Evolutionary conservation across 176 grass and related monocot species (phyloP), one percentile per base, ranked within the genome.

Genomic region (Triticum timopheevii): DNA sequence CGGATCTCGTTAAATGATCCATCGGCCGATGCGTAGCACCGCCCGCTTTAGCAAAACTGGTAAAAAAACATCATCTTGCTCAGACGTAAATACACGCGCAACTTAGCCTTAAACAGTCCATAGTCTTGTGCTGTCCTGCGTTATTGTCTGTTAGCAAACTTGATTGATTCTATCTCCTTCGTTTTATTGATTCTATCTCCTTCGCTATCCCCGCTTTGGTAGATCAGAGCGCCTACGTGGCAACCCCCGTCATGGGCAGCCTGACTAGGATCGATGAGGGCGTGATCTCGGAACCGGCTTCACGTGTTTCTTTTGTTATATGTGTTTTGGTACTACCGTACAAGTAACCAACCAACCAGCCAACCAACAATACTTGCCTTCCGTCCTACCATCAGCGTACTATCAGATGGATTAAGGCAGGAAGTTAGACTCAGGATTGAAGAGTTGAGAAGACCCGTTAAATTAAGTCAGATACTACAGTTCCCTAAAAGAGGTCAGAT

Each of bases 261-360:
- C 59, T 58, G 20, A 22, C 35, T 71, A 38, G 36, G 10, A n/a
- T 72, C 69, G 69, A 73, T 40, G 70, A 45, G 38, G 45, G 73
- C 45, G 4, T 76, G 73, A 54, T 54, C 16, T 20, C 4, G 25
- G 27, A 54, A 52, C 73, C 16, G 15, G 16, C 45, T 54, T 76
- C 45, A 54, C 45, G 45, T 76, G 73, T 76, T 76, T 71, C 30
- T 76, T 47, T 76, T 76, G 49, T 16, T 72, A 13, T 25, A 58
- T 58, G 8, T 54, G 45, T 54, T 19, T 54, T 30, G 45, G 15
- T 52, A 31, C 10, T 52, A 31, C 19, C 73, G 16, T 76, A 76
- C 73, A 76, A 76, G 73, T 27, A 52, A 74, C 25, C 45, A 76
- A 75, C 20, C 17, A 69, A 40, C 68, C 42, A 75, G 45, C 33